Evolutionary conservation across 2,329 filamentous ascomycete genomes (phyloP).

Genomic region (Aspergillus japonicus): DNA sequence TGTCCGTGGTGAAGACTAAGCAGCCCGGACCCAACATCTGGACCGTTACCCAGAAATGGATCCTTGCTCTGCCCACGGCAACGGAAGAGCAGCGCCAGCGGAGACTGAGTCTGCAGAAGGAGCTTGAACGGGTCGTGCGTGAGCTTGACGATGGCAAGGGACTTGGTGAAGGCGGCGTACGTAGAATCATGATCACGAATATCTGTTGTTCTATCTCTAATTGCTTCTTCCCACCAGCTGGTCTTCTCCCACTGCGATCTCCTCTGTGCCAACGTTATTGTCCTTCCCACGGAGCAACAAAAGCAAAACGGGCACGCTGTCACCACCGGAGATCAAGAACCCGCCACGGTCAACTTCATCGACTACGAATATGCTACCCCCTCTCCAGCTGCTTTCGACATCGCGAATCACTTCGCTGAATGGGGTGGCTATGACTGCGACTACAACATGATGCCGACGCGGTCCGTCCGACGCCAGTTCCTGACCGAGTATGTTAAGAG

Average conservation of each 20-base stretch:
- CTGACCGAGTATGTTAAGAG: slow-evolving; percentile 76
- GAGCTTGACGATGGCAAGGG: slow-evolving; percentile 75
- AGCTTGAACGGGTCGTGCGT: slow-evolving; percentile 68
- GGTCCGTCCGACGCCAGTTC: slow-evolving; percentile 73
- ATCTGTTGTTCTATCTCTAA: neutral
- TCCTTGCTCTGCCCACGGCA: slow-evolving; percentile 73
- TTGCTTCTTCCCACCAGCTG: slow-evolving; percentile 52
- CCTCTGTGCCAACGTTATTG: slow-evolving; percentile 93
- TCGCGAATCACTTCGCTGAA: slow-evolving; percentile 97
- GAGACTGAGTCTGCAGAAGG: slow-evolving; percentile 67
- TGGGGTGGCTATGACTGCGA: slow-evolving; percentile 98
- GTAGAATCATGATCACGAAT: slow-evolving; percentile 15
- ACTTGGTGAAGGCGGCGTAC: slow-evolving; percentile 71
- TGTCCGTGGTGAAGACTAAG: slow-evolving; percentile 54
- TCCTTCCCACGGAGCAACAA: slow-evolving; percentile 52
- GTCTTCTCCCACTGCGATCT: slow-evolving; percentile 96
- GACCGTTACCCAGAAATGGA: slow-evolving; percentile 97
- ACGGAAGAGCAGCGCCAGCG: slow-evolving; percentile 68
- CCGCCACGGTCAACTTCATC: slow-evolving; percentile 74
- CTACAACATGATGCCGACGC: slow-evolving; percentile 76
- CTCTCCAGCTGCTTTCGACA: slow-evolving; percentile 90
- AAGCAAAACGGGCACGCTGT: neutral
- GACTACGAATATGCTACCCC: slow-evolving; percentile 98
- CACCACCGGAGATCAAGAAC: slow-evolving; percentile 32
- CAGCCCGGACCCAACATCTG: slow-evolving; percentile 83